These are phyloP conservation scores for Phytophthora litchii DNA, from an alignment of 352 stramenopile genomes.

Conservation along the genomic window DNA sequence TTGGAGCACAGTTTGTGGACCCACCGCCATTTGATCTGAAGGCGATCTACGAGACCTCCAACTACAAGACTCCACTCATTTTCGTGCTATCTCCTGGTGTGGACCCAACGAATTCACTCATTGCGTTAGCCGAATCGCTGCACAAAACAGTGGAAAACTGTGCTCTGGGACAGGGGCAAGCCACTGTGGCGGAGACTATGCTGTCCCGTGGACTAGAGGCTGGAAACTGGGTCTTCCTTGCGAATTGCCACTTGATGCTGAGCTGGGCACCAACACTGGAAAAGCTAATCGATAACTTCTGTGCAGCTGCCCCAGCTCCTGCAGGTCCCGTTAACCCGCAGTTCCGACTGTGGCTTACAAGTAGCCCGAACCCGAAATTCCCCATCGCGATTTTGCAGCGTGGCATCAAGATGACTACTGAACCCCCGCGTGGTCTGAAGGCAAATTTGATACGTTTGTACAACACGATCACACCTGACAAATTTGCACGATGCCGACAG, in stretches of 20 bases:
- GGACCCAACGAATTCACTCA: conserved; percentile 93
- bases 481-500: conserved; percentile 86
- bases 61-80: conserved; percentile 92
- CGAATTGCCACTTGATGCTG: conserved; percentile 96
- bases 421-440: conserved; percentile 92
- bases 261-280: conserved; percentile 95
- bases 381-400: conserved; percentile 95
- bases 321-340: conserved; percentile 70
- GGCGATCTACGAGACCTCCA: conserved; percentile 90
- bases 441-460: conserved; percentile 95
- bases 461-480: conserved; percentile 91
- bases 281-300: conserved; percentile 93
- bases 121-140: conserved; percentile 81
- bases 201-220: conserved; percentile 84
- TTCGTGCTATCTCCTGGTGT: conserved; percentile 96
- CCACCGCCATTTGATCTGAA: conserved; percentile 93
- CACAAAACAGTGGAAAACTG: conserved; percentile 92
- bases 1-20: conserved; percentile 93
- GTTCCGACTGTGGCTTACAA: conserved; percentile 95
- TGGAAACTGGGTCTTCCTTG: conserved; percentile 95
- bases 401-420: conserved; percentile 97
- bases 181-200: conserved; percentile 89
- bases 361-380: conserved; percentile 93
- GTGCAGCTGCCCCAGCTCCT: conserved; percentile 44
- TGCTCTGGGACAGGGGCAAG: conserved; percentile 94